Evolutionary conservation across 768 basidiomycete genomes (phyloP).

Genomic region (Mrakia hoshinonis): DNA sequence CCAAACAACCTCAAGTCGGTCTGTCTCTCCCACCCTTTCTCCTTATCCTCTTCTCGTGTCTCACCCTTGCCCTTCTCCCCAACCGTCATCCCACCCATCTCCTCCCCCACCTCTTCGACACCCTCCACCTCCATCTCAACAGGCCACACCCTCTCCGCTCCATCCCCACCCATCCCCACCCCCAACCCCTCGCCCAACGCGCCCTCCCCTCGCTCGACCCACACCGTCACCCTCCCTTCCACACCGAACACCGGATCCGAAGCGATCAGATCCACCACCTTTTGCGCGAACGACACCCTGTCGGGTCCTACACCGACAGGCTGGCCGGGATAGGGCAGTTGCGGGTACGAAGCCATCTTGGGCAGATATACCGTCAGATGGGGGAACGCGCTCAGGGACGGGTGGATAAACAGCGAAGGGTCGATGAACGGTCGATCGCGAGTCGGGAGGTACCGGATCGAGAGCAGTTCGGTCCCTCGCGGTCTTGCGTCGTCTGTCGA

Average conservation of each 20-base stretch:
- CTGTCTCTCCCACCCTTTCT: conserved; percentile 34
- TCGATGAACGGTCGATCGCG: conserved; percentile 16
- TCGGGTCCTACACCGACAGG: not conserved
- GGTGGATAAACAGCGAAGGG: conserved; percentile 16
- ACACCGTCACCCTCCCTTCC: conserved; percentile 20
- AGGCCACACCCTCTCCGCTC: not conserved
- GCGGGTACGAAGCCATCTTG: not conserved
- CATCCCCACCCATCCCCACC: not conserved
- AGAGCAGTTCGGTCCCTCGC: not conserved
- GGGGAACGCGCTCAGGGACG: conserved; percentile 7
- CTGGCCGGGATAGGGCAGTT: conserved; percentile 6
- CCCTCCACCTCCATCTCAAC: not conserved
- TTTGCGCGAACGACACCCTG: conserved; percentile 26
- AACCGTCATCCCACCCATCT: not conserved
- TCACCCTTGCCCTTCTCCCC: not conserved
- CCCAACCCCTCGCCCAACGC: not conserved
- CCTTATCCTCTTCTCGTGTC: conserved; percentile 3
- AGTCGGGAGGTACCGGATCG: not conserved
- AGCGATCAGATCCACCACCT: conserved; percentile 29
- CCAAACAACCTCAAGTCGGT: conserved; percentile 35
- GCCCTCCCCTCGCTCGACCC: conserved; percentile 23
- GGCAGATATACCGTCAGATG: conserved; percentile 29
- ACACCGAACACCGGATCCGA: conserved; percentile 21
- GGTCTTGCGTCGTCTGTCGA: not conserved
- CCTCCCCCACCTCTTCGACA: not conserved